phyloP scores from a whole-genome alignment of 345 rosid genomes.

The Ailanthus altissimus region DNA sequence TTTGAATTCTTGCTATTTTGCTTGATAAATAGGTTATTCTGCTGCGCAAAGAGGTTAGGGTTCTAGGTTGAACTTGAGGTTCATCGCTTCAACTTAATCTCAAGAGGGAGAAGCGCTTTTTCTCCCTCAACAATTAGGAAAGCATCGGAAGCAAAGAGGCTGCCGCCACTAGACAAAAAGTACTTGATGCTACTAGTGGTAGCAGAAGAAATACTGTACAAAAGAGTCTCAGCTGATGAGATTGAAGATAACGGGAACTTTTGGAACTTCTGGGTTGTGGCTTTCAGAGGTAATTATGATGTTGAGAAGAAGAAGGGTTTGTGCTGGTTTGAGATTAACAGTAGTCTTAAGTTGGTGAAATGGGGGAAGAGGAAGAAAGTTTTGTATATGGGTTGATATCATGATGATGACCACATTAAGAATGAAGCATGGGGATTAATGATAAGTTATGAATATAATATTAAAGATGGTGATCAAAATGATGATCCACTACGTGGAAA shows the following conservation, averaged over 20 bases:
- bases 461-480: not conserved
- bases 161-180: conserved; percentile 76
- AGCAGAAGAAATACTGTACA: conserved; percentile 64
- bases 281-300: conserved; percentile 14
- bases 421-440: not conserved
- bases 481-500: not conserved
- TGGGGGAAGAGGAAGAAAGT: conserved; percentile 84
- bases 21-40: no score
- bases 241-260: conserved; percentile 40
- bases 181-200: conserved; percentile 48
- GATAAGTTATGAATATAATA: conserved; percentile 2
- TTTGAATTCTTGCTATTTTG: no score
- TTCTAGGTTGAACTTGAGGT: no score
- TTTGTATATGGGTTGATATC: conserved; percentile 38
- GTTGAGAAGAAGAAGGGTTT: conserved; percentile 38
- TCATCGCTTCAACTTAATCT: no score
- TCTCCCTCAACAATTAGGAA: no score
- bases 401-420: conserved; percentile 12
- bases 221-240: conserved; percentile 58
- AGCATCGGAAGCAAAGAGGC: conserved; percentile 31
- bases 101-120: no score
- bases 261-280: conserved; percentile 67
- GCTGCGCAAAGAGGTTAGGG: no score
- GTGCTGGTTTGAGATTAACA: conserved; percentile 53
- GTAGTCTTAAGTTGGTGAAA: conserved; percentile 42